A percentile compares a stretch with the other conserved stretches of the same genome.
These are phyloP conservation scores for Emergomyces africanus DNA, from an alignment of 2,329 filamentous ascomycete species.

Conservation along the genomic window DNA sequence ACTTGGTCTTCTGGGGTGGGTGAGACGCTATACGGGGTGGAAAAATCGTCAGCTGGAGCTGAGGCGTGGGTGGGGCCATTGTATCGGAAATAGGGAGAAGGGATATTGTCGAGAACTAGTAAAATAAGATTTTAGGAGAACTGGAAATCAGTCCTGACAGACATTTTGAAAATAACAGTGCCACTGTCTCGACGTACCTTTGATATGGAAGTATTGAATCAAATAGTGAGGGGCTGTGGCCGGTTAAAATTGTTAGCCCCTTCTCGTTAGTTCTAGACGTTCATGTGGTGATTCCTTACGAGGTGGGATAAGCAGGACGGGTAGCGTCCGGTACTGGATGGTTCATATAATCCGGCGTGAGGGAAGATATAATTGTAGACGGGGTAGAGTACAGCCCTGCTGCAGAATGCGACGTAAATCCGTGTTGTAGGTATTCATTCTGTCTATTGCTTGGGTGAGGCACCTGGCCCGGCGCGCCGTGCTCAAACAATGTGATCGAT, in stretches of 20 bases:
- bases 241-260: background rate
- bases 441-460: background rate
- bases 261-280: background rate
- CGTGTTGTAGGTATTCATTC: background rate
- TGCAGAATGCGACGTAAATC: background rate
- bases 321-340: background rate
- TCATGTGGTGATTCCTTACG: background rate
- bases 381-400: background rate
- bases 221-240: background rate
- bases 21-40: constrained; percentile 7
- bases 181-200: background rate
- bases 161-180: background rate
- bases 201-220: background rate
- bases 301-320: background rate
- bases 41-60: background rate
- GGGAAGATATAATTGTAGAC: background rate
- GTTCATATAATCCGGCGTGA: constrained; percentile 1
- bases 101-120: background rate
- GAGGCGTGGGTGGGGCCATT: background rate
- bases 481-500: background rate
- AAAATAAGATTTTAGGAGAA: background rate
- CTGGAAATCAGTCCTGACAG: background rate
- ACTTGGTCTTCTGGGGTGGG: constrained; percentile 39
- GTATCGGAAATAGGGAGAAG: background rate
- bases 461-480: background rate